Base-by-base conservation (phyloP, 345 rosid species). In the Rhodamnia argentea region DNA sequence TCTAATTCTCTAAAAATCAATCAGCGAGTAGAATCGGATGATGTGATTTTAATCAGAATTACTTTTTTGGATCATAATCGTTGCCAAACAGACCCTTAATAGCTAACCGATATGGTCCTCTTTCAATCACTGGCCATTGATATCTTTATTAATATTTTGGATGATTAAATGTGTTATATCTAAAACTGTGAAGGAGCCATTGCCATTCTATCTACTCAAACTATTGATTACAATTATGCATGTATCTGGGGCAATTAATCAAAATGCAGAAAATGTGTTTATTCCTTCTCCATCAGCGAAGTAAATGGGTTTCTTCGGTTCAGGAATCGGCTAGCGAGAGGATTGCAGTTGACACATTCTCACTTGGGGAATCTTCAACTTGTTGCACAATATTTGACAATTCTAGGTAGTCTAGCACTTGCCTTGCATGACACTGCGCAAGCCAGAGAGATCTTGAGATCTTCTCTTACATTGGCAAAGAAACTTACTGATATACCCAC, bases 321-420 rank as follows among this genome's bases (percentile, higher is more conserved):
- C 96, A 97, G 97, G 90, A 94, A 94, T 88, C 94, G 94, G 74
- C 93, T 96, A 88, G 99, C 99, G 86, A 94, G 95, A 89, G 99
- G 99, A 62, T 90, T 97, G 92, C 99, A 97, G 92, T 93, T 96
- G 60, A 96, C 99, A 50, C 98, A 96, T 88, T 90, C 88, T 89
- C 93, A 95, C 87, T 91, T 95, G 96, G 98, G 99, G 76, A 97
- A 97, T 92, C 98, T 97, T 90, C 99, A 97, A 91, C 98, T 96
- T 84, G 96, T 96, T 90, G 87, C 99, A 13, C 99, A 97, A 90
- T 96, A 94, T 89, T 89, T 97, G 92, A 95, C 98, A 82, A 90
- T 96, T 88, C 94, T 97, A 83, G 99, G 99, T 74, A 95, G 93
- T 87, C 89, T 97, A 88, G 99, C 99, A 86, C 97, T 97, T 88